Evolutionary conservation across 345 rosid species (phyloP).

Genomic region (Eutrema heterophyllum): DNA sequence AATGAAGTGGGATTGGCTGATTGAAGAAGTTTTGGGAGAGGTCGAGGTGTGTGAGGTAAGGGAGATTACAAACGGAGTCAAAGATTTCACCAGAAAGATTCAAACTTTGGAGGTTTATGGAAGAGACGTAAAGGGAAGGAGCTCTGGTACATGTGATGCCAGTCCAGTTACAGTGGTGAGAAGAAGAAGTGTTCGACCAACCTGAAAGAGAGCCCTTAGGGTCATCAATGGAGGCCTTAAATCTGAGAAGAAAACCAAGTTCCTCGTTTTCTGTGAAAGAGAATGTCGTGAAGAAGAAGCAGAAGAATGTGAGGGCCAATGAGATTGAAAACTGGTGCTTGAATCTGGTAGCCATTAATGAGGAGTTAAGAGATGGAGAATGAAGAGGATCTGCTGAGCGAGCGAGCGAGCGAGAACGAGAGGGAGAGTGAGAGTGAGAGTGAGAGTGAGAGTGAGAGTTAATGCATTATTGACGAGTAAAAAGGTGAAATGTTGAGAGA

Average conservation of each 20-base stretch:
- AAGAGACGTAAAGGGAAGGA: conserved; percentile 53
- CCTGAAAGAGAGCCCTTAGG: conserved; percentile 59
- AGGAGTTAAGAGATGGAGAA: conserved; percentile 9
- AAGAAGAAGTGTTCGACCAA: conserved; percentile 52
- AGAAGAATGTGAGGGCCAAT: conserved; percentile 40
- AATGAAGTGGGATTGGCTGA: conserved; percentile 81
- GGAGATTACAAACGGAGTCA: conserved; percentile 59
- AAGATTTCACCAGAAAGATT: conserved; percentile 94
- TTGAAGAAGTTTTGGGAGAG: conserved; percentile 74
- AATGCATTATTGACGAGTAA: conserved; percentile 9
- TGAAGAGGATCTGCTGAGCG: conserved; percentile 19
- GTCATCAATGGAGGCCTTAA: conserved; percentile 70
- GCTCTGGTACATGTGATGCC: conserved; percentile 62
- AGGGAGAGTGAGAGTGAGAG: conserved; percentile 3
- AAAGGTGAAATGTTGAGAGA: neutral
- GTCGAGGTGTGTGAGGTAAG: conserved; percentile 57
- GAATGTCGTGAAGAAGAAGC: conserved; percentile 31
- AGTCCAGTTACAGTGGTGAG: conserved; percentile 84
- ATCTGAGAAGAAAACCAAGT: conserved; percentile 56
- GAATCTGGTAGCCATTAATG: conserved; percentile 56
- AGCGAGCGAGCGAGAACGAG: neutral
- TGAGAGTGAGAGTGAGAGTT: neutral
- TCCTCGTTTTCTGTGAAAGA: conserved; percentile 57
- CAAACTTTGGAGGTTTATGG: conserved; percentile 64
- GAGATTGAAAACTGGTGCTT: conserved; percentile 32